A percentile compares a stretch with the other conserved stretches of the same genome.
These are phyloP conservation scores for Rhodamnia argentea DNA, from an alignment of 345 rosid genomes.

Conservation along the genomic window DNA sequence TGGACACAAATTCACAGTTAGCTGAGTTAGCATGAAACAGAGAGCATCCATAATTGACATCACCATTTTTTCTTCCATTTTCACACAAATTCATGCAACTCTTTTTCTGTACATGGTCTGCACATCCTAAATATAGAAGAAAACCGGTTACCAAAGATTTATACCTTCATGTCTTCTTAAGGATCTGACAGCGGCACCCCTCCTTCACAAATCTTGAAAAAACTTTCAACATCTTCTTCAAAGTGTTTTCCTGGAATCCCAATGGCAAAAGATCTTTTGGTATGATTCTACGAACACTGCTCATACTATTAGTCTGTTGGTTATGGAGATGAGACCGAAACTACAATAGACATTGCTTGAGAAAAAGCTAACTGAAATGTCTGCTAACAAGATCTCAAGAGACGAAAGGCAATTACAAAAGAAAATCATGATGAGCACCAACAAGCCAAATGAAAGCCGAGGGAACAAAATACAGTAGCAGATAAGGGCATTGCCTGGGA, in stretches of 20 bases:
- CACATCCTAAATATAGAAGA: neutral
- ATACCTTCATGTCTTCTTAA: constrained; percentile 81
- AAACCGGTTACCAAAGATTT: neutral
- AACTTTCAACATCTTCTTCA: constrained; percentile 38
- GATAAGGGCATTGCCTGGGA: constrained; percentile 38
- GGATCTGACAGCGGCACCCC: constrained; percentile 73
- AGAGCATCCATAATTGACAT: too few relatives aligned
- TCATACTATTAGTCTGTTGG: constrained; percentile 58
- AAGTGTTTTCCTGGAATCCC: constrained; percentile 83
- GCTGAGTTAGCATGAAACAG: neutral
- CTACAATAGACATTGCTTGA: neutral
- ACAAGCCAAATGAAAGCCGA: neutral
- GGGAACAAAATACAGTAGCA: neutral
- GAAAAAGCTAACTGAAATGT: neutral
- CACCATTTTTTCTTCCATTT: too few relatives aligned
- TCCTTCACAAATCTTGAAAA: constrained; percentile 51
- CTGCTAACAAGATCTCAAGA: neutral
- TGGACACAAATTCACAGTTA: neutral
- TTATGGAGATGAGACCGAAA: neutral
- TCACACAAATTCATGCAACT: too few relatives aligned
- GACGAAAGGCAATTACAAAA: neutral
- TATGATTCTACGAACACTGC: constrained; percentile 69
- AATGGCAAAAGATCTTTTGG: constrained; percentile 71
- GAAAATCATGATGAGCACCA: neutral
- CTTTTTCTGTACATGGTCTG: neutral